phyloP scores from a whole-genome alignment of 1,284 basidiomycete genomes.

The Cryptococcus sp. region DNA sequence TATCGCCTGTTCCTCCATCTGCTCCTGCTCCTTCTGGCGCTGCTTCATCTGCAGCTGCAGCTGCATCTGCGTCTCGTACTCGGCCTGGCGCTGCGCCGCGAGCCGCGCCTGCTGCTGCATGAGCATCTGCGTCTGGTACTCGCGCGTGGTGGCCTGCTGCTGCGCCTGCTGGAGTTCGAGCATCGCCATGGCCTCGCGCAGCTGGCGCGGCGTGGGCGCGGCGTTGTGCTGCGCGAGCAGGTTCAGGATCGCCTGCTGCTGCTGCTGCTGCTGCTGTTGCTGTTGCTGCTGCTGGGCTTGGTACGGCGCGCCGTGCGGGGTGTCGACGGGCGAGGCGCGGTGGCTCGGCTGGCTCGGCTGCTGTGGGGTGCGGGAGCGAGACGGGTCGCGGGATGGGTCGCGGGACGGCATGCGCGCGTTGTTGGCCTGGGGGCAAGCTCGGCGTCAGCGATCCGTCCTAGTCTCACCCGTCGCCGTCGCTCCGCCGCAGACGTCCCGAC shows the following conservation, averaged over 20 bases:
- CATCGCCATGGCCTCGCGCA: constrained; percentile 26
- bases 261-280: constrained; percentile 8
- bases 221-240: constrained; percentile 16
- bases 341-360: no score
- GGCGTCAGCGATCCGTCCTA: neutral
- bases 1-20: constrained; percentile 13
- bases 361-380: no score
- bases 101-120: constrained; percentile 18
- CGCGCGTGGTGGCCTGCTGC: constrained; percentile 18
- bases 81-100: constrained; percentile 13
- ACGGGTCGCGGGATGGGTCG: neutral
- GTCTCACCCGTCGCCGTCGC: no score
- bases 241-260: constrained; percentile 22
- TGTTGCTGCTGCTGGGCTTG: constrained; percentile 10
- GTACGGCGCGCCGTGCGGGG: no score
- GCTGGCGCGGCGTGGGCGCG: constrained; percentile 12
- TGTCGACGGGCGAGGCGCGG: no score
- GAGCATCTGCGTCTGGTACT: constrained; percentile 9
- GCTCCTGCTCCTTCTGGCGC: constrained; percentile 15
- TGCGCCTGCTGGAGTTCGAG: constrained; percentile 29
- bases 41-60: constrained; percentile 13
- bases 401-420: neutral
- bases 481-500: no score
- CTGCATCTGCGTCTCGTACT: constrained; percentile 15
- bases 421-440: neutral